These are phyloP conservation scores for button mushroom (Agaricus bisporus) DNA, from an alignment of 768 basidiomycete species.

Conservation along the genomic window DNA sequence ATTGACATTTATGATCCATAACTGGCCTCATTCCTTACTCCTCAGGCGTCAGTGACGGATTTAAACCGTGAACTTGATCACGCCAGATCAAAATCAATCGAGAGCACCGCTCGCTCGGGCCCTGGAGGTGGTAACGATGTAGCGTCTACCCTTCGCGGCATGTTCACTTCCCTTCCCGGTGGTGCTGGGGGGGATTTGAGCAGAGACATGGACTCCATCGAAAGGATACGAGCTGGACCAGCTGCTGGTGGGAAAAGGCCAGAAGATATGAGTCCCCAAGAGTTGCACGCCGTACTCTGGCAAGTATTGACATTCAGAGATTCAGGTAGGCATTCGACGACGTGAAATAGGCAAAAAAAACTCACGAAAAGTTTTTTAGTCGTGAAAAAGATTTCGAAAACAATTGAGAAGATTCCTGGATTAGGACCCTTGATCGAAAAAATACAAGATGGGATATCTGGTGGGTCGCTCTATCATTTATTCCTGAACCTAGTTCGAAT, in stretches of 20 bases:
- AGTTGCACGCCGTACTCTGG: conserved; percentile 80
- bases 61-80: conserved; percentile 72
- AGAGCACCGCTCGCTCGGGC: conserved; percentile 21
- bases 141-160: conserved; percentile 46
- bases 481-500: not conserved
- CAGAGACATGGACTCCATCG: conserved; percentile 71
- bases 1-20: not conserved
- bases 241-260: conserved; percentile 63
- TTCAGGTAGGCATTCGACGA: conserved; percentile 37
- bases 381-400: conserved; percentile 73
- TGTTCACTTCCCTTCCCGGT: conserved; percentile 61
- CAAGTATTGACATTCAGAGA: conserved; percentile 83
- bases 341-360: not conserved
- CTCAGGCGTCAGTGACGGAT: conserved; percentile 79
- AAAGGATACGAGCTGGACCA: conserved; percentile 57
- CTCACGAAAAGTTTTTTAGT: conserved; percentile 27
- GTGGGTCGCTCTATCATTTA: conserved; percentile 25
- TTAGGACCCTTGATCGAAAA: conserved; percentile 71
- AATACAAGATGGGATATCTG: conserved; percentile 64
- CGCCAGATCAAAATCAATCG: conserved; percentile 50
- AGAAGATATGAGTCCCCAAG: conserved; percentile 83
- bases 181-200: conserved; percentile 53
- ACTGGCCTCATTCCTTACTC: conserved; percentile 8
- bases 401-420: conserved; percentile 84
- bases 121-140: conserved; percentile 30